Conservation (phyloP, 129 eudicot genomes). For the Flaveria robusta region DNA sequence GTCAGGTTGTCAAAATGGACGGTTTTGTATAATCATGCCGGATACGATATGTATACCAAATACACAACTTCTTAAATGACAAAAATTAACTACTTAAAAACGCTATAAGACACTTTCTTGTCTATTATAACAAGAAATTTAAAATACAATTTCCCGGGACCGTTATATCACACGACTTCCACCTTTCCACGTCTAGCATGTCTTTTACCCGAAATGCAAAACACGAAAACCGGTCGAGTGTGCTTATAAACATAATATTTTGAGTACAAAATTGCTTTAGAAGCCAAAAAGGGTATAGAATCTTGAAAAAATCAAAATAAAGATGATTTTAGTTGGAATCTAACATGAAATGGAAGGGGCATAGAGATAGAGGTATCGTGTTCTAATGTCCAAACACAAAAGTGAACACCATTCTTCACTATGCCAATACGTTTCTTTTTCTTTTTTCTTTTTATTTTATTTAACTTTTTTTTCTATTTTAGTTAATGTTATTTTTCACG, state of each 20-base stretch:
- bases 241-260: slow-evolving; percentile 17
- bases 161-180: background rate
- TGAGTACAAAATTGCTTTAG: background rate
- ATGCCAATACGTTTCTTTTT: slow-evolving; percentile 36
- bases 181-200: slow-evolving; percentile 5
- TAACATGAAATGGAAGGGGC: slow-evolving; percentile 23
- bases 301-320: background rate
- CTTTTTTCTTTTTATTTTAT: background rate
- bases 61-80: no score
- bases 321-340: slow-evolving; percentile 11
- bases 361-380: slow-evolving; percentile 22
- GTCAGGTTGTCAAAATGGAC: no score
- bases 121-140: background rate
- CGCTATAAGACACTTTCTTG: background rate
- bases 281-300: slow-evolving; percentile 15
- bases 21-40: no score
- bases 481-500: slow-evolving; percentile 27
- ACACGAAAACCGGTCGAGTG: background rate
- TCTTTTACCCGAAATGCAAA: slow-evolving; percentile 13
- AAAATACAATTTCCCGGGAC: background rate
- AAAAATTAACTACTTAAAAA: no score
- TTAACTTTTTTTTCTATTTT: slow-evolving; percentile 9
- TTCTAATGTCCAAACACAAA: slow-evolving; percentile 29
- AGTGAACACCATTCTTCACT: slow-evolving; percentile 32
- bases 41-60: no score